These are phyloP conservation scores for Geranium rotundifolium DNA, from an alignment of 345 rosid species.

Conservation along the genomic window DNA sequence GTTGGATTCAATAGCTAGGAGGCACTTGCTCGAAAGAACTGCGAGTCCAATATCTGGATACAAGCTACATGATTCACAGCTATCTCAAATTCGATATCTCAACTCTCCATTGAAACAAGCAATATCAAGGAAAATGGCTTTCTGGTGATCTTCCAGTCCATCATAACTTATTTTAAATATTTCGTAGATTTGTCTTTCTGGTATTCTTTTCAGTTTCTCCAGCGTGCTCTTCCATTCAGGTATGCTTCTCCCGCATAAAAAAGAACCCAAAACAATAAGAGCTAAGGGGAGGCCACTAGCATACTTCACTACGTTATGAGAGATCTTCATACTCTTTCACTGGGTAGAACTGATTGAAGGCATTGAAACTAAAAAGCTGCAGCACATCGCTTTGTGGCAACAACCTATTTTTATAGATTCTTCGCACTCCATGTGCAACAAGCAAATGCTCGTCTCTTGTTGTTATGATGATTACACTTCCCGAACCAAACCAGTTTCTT, in stretches of 20 bases:
- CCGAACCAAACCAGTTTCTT: constrained; percentile 15
- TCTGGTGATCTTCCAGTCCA: constrained; percentile 12
- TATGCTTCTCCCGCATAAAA: constrained; percentile 10
- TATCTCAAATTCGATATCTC: constrained; percentile 4
- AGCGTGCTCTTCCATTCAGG: constrained; percentile 17
- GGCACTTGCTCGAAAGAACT: constrained; percentile 14
- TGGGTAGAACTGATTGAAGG: constrained; percentile 13
- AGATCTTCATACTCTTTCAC: constrained; percentile 6
- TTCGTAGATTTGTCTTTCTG: constrained; percentile 11
- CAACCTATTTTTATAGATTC: constrained; percentile 8
- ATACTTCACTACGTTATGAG: constrained; percentile 3
- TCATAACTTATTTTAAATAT: constrained; percentile 17
- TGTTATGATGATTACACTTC: constrained; percentile 24
- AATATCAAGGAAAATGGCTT: constrained; percentile 21
- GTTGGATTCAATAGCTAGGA: constrained; percentile 13
- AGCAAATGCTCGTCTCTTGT: constrained; percentile 20
- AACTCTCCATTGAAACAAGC: constrained; percentile 17
- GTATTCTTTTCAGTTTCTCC: constrained; percentile 13
- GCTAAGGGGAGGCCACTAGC: constrained; percentile 22
- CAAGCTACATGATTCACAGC: constrained; percentile 13
- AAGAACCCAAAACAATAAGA: constrained; percentile 19
- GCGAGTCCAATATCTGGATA: constrained; percentile 15
- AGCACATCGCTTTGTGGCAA: constrained; percentile 8
- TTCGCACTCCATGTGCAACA: constrained; percentile 7
- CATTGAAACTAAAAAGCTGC: constrained; percentile 17